Evolutionary conservation across 192 early-diverging fungal species (phyloP), one percentile per base, ranked within the genome.

Genomic region (Blastocladiella britannica): DNA sequence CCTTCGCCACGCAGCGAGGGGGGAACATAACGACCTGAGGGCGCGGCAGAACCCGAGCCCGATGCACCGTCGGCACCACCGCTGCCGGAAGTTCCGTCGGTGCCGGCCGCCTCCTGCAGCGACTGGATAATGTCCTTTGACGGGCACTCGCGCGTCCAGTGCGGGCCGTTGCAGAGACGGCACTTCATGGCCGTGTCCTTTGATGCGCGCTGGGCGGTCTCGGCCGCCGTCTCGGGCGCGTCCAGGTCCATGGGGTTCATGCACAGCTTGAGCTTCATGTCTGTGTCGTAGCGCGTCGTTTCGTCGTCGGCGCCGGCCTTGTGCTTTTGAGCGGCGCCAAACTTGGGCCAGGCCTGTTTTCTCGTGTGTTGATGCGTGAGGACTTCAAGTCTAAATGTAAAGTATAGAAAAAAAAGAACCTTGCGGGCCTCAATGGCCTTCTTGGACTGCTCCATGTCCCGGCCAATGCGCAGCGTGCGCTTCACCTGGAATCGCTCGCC

Each of bases 141-240:
- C 54, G 94, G 94, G 80, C 94, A 98, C 69, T 89, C 89, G 60
- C 78, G 77, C 25, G 94, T 96, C 67, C 85, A 94, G 77, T 98
- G 94, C 55, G 87, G 86, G 61, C 90, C 88, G 62, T 91, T 89
- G 75, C 94, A 98, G 60, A 84, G 83, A 73, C 94, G 87, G 81
- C 94, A 98, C 29, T 78, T 65, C 63, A 84, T 88, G 68, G 87
- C 88, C 67, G 87, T 87, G 66, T 76, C 71, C 66, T 85, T 82
- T 23, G 78, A 69, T 7, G 73, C 57, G 47, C 62, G 62, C 15
- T 71, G 57, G 60, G 78, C 71, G 64, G 80, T 80, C 37, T 66
- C 64, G 60, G 63, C 70, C 7, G 66, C 66, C 43, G 71, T 55
- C 63, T 74, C 58, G 57, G 65, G 63, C 51, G 63, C 57, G 0